These are phyloP conservation scores for Dendrostoma leiphaemia DNA, from an alignment of 2,329 filamentous ascomycete species.

Conservation along the genomic window DNA sequence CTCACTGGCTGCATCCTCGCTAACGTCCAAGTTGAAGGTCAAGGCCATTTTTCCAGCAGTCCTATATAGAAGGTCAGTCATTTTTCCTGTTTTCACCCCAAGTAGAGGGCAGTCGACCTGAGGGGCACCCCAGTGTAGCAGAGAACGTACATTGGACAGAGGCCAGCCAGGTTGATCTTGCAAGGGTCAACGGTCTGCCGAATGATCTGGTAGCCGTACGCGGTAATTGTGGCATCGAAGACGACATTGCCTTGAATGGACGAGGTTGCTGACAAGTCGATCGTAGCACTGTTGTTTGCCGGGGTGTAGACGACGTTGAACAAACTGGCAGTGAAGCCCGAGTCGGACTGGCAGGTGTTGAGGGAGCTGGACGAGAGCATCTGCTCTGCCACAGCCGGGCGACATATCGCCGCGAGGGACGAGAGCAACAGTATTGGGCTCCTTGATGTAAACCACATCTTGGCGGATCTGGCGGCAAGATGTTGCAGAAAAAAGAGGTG, in stretches of 20 bases:
- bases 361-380: conserved; percentile 81
- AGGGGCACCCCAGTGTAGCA: background rate
- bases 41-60: conserved; percentile 77
- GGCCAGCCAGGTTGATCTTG: conserved; percentile 62
- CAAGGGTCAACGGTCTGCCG: conserved; percentile 74
- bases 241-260: conserved; percentile 78
- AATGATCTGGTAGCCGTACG: conserved; percentile 78
- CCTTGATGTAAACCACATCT: conserved; percentile 46
- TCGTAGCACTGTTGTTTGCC: conserved; percentile 66
- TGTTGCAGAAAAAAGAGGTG: background rate
- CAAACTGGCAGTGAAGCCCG: conserved; percentile 80
- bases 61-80: conserved; percentile 6
- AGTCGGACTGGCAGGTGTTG: conserved; percentile 80
- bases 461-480: conserved; percentile 22
- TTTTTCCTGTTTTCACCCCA: too few species aligned
- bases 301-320: conserved; percentile 84
- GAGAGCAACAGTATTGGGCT: conserved; percentile 45
- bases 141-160: conserved; percentile 74
- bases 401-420: conserved; percentile 40
- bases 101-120: too few species aligned
- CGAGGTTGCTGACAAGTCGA: conserved; percentile 79
- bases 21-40: conserved; percentile 65
- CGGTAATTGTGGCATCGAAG: conserved; percentile 73
- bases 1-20: conserved; percentile 52
- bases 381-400: conserved; percentile 56